A percentile compares a stretch with the other conserved stretches of the same genome.
Conservation (phyloP, 2,329 filamentous ascomycete species). For the Arthroderma uncinatum region DNA sequence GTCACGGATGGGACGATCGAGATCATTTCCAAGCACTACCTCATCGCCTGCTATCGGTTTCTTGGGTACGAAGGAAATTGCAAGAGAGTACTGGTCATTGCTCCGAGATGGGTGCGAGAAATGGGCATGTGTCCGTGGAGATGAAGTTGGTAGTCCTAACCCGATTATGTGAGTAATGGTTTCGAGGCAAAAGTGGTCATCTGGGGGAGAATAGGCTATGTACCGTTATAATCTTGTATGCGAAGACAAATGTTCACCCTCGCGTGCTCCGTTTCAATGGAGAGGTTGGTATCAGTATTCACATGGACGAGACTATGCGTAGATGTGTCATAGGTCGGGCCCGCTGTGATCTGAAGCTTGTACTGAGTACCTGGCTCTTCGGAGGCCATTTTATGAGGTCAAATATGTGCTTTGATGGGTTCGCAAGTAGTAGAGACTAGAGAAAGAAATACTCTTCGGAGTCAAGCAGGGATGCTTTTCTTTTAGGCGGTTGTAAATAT, state of each 20-base stretch:
- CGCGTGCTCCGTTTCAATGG: slow-evolving; percentile 53
- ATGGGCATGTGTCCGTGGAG: slow-evolving; percentile 62
- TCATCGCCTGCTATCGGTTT: slow-evolving; percentile 54
- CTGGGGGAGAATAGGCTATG: not conserved
- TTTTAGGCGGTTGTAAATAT: not conserved
- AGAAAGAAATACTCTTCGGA: not conserved
- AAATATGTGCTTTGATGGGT: no score
- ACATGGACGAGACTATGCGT: slow-evolving; percentile 65
- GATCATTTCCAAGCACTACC: slow-evolving; percentile 90
- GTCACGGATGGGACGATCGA: slow-evolving; percentile 80
- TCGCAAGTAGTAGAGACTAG: not conserved
- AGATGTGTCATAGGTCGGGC: slow-evolving; percentile 59
- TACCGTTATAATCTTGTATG: slow-evolving; percentile 51
- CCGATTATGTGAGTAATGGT: not conserved
- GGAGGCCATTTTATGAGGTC: slow-evolving; percentile 8
- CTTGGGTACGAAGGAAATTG: slow-evolving; percentile 67
- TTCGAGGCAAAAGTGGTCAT: not conserved
- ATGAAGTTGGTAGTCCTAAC: slow-evolving; percentile 42
- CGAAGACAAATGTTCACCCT: slow-evolving; percentile 62
- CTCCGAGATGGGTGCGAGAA: slow-evolving; percentile 60
- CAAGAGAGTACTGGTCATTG: slow-evolving; percentile 74
- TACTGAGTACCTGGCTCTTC: slow-evolving; percentile 39
- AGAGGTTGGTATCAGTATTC: slow-evolving; percentile 54
- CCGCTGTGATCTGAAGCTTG: slow-evolving; percentile 69
- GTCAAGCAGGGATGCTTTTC: not conserved